Evolutionary conservation across 495 filamentous ascomycete genomes (phyloP).

Genomic region (Mytilinidion resinicola): DNA sequence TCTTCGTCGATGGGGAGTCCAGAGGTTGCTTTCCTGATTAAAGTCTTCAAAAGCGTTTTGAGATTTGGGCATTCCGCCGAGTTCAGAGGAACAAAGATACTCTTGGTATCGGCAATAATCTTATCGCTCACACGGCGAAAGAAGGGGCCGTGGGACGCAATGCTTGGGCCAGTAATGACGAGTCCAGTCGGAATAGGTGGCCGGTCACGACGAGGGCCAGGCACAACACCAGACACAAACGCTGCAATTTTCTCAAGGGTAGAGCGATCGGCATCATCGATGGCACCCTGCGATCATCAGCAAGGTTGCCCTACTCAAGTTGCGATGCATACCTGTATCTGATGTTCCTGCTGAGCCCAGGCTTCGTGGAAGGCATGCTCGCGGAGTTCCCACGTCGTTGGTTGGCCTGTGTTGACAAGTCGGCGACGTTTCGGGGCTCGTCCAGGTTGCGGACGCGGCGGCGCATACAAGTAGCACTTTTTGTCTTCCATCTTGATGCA

Average conservation of each 20-base stretch:
- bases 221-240: slow-evolving; percentile 47
- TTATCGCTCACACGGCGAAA: slow-evolving; percentile 60
- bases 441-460: slow-evolving; percentile 3
- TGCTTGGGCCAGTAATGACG: slow-evolving; percentile 79
- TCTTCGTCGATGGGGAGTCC: slow-evolving; percentile 47
- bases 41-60: slow-evolving; percentile 73
- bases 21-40: slow-evolving; percentile 68
- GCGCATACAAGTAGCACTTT: slow-evolving; percentile 34
- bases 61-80: slow-evolving; percentile 76
- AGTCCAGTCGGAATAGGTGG: slow-evolving; percentile 67
- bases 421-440: slow-evolving; percentile 31
- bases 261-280: slow-evolving; percentile 55
- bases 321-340: slow-evolving; percentile 55
- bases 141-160: slow-evolving; percentile 67
- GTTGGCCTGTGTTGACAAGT: slow-evolving; percentile 12
- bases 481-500: not conserved
- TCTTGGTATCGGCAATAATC: slow-evolving; percentile 42
- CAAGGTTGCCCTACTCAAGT: not conserved
- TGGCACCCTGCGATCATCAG: slow-evolving; percentile 45
- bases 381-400: slow-evolving; percentile 42
- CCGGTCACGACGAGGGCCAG: slow-evolving; percentile 34
- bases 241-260: slow-evolving; percentile 57
- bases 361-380: slow-evolving; percentile 55
- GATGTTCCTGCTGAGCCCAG: slow-evolving; percentile 62
- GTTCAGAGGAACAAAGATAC: slow-evolving; percentile 58